Base-by-base conservation (phyloP, 495 filamentous ascomycete species). In the Hypoxylon perforatum region DNA sequence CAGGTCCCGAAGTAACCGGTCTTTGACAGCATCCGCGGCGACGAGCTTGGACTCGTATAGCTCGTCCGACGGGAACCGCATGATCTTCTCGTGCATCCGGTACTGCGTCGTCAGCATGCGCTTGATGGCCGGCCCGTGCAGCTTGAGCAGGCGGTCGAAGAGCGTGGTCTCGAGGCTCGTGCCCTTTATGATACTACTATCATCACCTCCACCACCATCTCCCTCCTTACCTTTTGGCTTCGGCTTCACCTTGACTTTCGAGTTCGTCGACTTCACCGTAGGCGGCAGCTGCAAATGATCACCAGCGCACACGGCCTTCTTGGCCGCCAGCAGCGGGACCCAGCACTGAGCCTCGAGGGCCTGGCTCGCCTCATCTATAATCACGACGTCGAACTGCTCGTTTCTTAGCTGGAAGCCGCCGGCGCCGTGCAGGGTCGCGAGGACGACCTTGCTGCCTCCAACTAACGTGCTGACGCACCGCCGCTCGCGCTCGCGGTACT, bases 101-200 rank as follows among this genome's bases (percentile, higher is more conserved):
- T 99, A 99, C 79, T 99, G 95, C 1, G 92, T 97, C n/a, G 92
- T 97, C 10, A 98, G 84, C 90, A 97, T 95, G 21, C 90, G 82
- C 80, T 98, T 99, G 76, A 99, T 92, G 0, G 77, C 80, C 2
- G 88, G 76, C 1, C 95, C 96, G 72, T 99, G 92, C 2, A 97
- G 80, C 5, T 81, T 82, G 17, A 99, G 83, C 17, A 99, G 81
- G 21, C 95, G 84, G 73, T 97, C 94, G 74, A 99, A 99, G 4
- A 99, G 81, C 0, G 95, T 98, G 1, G 82, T 90, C 71, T 96
- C 93, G 0, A 99, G 85, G 1, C 86, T 89, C 23, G 85, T 77
- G 0, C 80, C 79, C 44, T 77, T 79, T 11, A 77, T 74, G 15
- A 76, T 45, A n/a, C 56, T 68, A 25, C 80, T 76, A 15, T 66